A percentile compares a stretch with the other conserved stretches of the same genome.
These are phyloP conservation scores for Lachnellula suecica DNA, from an alignment of 2,329 filamentous ascomycete genomes.

Conservation along the genomic window DNA sequence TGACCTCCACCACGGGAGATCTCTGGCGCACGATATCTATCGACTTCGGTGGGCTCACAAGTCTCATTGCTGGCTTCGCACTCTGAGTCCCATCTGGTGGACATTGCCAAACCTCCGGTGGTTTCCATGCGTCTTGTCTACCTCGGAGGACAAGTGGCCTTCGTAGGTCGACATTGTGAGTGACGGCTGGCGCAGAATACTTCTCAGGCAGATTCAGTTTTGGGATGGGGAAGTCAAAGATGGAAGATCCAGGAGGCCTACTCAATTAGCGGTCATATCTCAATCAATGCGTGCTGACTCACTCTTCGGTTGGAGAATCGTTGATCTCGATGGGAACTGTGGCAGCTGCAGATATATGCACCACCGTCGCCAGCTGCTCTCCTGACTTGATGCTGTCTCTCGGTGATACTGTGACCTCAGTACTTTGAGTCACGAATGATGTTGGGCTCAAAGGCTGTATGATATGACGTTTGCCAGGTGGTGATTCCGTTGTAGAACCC, in stretches of 20 bases:
- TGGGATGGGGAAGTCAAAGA: constrained; percentile 25
- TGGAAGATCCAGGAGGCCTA: constrained; percentile 14
- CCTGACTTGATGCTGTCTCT: constrained; percentile 31
- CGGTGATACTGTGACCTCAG: constrained; percentile 38
- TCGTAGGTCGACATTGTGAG: neutral
- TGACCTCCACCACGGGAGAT: constrained; percentile 15
- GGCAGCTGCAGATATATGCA: constrained; percentile 35
- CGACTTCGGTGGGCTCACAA: neutral
- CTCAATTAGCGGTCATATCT: neutral
- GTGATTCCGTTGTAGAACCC: constrained; percentile 32
- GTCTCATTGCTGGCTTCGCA: neutral
- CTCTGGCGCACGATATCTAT: neutral
- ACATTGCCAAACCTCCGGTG: constrained; percentile 22
- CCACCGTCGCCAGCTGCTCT: constrained; percentile 36
- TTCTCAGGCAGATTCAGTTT: constrained; percentile 3
- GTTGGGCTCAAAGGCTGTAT: constrained; percentile 41
- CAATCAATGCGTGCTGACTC: neutral
- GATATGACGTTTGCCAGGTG: constrained; percentile 20
- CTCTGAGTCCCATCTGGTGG: neutral
- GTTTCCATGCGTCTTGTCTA: constrained; percentile 20
- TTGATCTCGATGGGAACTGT: constrained; percentile 20
- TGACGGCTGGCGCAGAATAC: neutral
- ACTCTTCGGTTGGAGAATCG: constrained; percentile 17
- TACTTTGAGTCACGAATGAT: constrained; percentile 43
- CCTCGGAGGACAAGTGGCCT: neutral